phyloP scores from a whole-genome alignment of 768 basidiomycete species.

The Trichaptum fuscoviolaceum region DNA sequence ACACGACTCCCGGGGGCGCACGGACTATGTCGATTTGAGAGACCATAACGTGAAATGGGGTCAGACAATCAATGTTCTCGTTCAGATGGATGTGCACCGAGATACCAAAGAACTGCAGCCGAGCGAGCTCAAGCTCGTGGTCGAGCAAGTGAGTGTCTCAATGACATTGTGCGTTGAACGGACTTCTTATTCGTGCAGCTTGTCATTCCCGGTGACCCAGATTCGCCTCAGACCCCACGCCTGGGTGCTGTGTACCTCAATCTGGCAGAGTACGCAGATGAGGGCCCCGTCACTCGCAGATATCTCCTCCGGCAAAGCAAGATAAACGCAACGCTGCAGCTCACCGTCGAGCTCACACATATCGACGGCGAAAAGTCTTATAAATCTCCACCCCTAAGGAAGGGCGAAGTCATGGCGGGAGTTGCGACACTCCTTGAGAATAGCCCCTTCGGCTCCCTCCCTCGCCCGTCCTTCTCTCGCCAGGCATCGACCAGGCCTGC shows the following conservation, averaged over 20 bases:
- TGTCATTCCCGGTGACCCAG: slow-evolving; percentile 51
- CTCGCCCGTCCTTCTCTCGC: neutral
- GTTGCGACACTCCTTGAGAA: slow-evolving; percentile 53
- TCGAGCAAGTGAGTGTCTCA: slow-evolving; percentile 42
- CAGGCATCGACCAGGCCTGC: neutral
- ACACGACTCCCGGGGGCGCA: slow-evolving; percentile 52
- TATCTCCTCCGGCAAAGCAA: slow-evolving; percentile 70
- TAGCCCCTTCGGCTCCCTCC: neutral
- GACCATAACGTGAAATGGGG: slow-evolving; percentile 66
- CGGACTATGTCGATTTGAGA: slow-evolving; percentile 51
- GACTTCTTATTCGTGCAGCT: slow-evolving; percentile 30
- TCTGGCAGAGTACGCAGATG: slow-evolving; percentile 68
- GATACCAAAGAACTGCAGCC: slow-evolving; percentile 42
- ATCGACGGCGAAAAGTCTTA: slow-evolving; percentile 51
- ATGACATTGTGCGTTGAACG: neutral
- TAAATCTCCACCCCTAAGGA: slow-evolving; percentile 61
- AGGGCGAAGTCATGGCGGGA: slow-evolving; percentile 67
- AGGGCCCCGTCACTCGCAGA: slow-evolving; percentile 50
- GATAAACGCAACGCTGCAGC: slow-evolving; percentile 74
- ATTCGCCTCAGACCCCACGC: slow-evolving; percentile 50
- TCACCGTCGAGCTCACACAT: slow-evolving; percentile 54
- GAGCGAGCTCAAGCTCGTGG: slow-evolving; percentile 58
- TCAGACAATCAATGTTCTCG: slow-evolving; percentile 46
- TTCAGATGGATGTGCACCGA: slow-evolving; percentile 58
- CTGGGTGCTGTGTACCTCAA: slow-evolving; percentile 66